Conservation (phyloP, 176 grass and related monocot genomes). For the Cenchrus americanus region DNA sequence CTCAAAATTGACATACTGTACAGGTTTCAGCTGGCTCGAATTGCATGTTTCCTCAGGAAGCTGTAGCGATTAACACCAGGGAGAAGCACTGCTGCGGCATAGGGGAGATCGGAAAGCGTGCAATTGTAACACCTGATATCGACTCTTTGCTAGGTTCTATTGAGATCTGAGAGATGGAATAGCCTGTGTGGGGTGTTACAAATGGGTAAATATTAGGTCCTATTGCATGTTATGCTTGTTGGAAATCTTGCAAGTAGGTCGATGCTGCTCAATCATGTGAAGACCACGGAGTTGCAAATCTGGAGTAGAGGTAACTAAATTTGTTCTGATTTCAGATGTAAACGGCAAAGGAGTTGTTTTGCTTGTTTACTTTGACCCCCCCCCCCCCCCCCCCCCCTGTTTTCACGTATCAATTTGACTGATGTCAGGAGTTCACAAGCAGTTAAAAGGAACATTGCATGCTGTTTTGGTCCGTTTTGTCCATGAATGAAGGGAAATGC, state of each 20-base stretch:
- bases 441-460: neutral
- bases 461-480: neutral
- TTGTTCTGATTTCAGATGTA: neutral
- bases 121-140: conserved; percentile 56
- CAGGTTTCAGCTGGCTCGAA: conserved; percentile 69
- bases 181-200: neutral
- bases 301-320: neutral
- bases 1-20: conserved; percentile 8
- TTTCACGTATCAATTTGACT: neutral
- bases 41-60: conserved; percentile 62
- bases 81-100: conserved; percentile 73
- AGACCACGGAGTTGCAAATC: neutral
- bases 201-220: neutral
- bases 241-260: neutral
- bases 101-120: conserved; percentile 54
- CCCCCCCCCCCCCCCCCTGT: too few relatives aligned
- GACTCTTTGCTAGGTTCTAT: conserved; percentile 56
- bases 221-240: too few relatives aligned
- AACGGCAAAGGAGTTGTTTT: neutral
- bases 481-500: neutral
- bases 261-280: neutral
- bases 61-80: conserved; percentile 53
- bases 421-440: neutral
- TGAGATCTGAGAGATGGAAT: conserved; percentile 25
- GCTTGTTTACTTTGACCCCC: neutral